Base-by-base conservation (phyloP, 139 green algal genomes). In the Chlorella sp. region DNA sequence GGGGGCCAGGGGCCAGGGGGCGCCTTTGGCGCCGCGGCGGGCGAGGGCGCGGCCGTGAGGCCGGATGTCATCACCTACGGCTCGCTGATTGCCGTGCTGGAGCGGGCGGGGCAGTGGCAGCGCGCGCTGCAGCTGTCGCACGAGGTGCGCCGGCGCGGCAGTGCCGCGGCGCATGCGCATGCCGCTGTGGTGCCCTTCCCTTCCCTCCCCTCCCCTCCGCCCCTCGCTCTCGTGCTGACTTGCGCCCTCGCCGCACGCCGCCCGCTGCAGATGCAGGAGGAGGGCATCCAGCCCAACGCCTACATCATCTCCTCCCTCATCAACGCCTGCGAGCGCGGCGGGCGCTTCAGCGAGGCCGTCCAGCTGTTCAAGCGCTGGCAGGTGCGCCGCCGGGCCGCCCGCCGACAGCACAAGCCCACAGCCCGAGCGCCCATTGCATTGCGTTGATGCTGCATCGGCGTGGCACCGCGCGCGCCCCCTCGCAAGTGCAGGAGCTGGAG, bases 61-160 rank as follows among this genome's bases (percentile, higher is more conserved):
- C 91, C 90, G 2, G 91, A 97, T 78, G 60, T 80, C 64, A 88
- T 95, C 77, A 95, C 91, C 45, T 96, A 90, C 82, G 84, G 79
- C 48, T 87, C 86, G 8, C 83, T 97, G 29, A 89, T 97, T 43
- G 79, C 84, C 1, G 90, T 90, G 17, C 87, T 87, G 67, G 84
- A 82, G 63, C 65, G 63, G 17, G 75, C 72, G 21, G 79, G 78
- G 25, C 58, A 85, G 48, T 85, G 80, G 80, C 42, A 71, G 53
- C 59, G 67, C 4, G 75, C 80, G 5, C 67, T 85, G 27, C 74
- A 51, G 8, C 43, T 81, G 63, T 86, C 67, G 59, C 80, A 83
- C 41, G 45, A 73, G 46, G 50, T 85, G 38, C n/a, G 29, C 55
- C 17, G 27, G 51, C 12, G n/a, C 56, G n/a, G n/a, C n/a, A n/a